Base-by-base conservation (phyloP, 306 rosid genomes). In the Sesbania bispinosa region DNA sequence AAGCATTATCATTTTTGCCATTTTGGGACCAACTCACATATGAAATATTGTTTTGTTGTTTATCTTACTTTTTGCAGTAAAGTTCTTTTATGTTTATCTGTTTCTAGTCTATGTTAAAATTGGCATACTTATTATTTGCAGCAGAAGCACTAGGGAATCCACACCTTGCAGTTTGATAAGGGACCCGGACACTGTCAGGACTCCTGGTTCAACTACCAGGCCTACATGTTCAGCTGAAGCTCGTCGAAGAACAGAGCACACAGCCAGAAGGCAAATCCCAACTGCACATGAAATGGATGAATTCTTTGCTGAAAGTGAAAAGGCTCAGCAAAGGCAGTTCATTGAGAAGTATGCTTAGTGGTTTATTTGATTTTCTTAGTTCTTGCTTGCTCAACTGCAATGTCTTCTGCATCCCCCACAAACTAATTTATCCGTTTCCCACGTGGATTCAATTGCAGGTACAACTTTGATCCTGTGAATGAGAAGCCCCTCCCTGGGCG, bases 81-180 rank as follows among this genome's bases (percentile, higher is more conserved):
- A 7, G 5, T 14, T 14, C 43, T 48, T 54, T 42, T 5, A 5
- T 41, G 24, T 62, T 67, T 51, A 32, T 13, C 27, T 73, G 9
- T 27, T 57, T 46, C 1, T 60, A 19, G 48, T 45, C 72, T 45
- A 7, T 53, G 2, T 47, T 61, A 23, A 57, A 23, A 4, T 57
- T 41, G 21, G 6, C 64, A 13, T 35, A 23, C 76, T 23, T 73
- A 30, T 79, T 54, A 15, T 67, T 83, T 77, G 65, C 77, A 21
- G 69, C 95, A 89, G 92, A 77, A 83, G 80, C 85, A 85, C 96
- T 24, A 81, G 99, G 76, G 99, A 94, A 82, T 84, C 97, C n/a
- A 94, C 99, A 14, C 99, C 96, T 43, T 86, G 88, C 80, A 91
- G 89, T 86, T 80, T 94, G 87, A 91, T 89, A 76, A 83, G 88